These are phyloP conservation scores for Fomes fomentarius DNA, from an alignment of 1,284 basidiomycete genomes.

Conservation along the genomic window DNA sequence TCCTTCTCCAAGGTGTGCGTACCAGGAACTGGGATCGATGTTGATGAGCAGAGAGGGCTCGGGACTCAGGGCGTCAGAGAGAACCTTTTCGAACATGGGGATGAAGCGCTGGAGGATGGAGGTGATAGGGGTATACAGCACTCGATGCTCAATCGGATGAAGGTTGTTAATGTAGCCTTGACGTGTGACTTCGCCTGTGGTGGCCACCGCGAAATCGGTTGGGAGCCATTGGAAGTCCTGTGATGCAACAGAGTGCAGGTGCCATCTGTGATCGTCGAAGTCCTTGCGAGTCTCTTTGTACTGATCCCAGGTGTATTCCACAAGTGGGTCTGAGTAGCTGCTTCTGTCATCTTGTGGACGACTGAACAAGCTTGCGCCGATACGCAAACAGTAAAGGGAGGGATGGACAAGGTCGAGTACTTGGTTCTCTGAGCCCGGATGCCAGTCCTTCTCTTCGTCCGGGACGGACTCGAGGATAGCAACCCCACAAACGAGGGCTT, in stretches of 20 bases:
- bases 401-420: conserved; percentile 13
- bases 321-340: neutral
- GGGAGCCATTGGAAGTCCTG: neutral
- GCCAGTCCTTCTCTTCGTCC: conserved; percentile 9
- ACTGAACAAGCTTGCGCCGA: neutral
- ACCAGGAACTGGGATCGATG: neutral
- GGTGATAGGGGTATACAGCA: neutral
- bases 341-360: neutral
- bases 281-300: no score
- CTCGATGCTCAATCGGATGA: neutral
- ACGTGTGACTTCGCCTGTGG: neutral
- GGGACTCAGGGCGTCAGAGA: neutral
- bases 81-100: neutral
- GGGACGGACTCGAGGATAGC: conserved; percentile 2
- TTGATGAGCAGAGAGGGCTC: neutral
- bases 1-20: neutral
- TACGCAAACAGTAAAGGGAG: conserved; percentile 9
- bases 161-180: neutral
- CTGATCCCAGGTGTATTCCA: neutral
- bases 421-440: conserved; percentile 6
- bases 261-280: no score
- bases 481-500: neutral
- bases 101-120: neutral
- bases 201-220: neutral
- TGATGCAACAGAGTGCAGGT: no score